Conservation (phyloP, 1,284 basidiomycete genomes). For the Violaceomyces palustris region DNA sequence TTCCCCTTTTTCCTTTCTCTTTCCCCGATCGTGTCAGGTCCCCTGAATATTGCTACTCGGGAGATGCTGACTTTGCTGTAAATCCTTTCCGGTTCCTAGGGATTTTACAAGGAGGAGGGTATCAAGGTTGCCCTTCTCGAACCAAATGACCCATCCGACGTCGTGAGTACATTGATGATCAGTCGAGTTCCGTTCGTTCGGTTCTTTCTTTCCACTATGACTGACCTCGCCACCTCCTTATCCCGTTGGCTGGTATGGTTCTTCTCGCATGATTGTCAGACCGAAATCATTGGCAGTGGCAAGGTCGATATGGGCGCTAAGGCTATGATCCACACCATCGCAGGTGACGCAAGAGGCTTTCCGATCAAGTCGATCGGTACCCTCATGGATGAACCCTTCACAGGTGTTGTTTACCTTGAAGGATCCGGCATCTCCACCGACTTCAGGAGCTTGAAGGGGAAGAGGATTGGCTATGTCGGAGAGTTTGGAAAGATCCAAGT, state of each 20-base stretch:
- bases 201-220: neutral
- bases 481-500: constrained; percentile 56
- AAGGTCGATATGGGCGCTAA: constrained; percentile 54
- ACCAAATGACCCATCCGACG: constrained; percentile 49
- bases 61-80: too few relatives aligned
- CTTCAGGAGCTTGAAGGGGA: constrained; percentile 52
- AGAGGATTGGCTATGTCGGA: constrained; percentile 56
- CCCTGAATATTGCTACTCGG: too few relatives aligned
- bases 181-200: too few relatives aligned
- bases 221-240: neutral
- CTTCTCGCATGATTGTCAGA: constrained; percentile 2
- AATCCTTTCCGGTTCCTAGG: too few relatives aligned
- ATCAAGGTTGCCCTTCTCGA: constrained; percentile 54
- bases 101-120: too few relatives aligned
- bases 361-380: constrained; percentile 53
- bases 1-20: too few relatives aligned
- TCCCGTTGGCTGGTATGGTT: neutral
- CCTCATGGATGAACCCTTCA: constrained; percentile 54
- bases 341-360: constrained; percentile 52
- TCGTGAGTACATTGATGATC: too few relatives aligned
- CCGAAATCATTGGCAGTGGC: constrained; percentile 52
- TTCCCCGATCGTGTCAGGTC: too few relatives aligned
- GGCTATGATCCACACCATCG: constrained; percentile 54
- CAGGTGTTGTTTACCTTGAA: constrained; percentile 54
- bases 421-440: constrained; percentile 52